Evolutionary conservation across 352 stramenopile species (phyloP).

Genomic region (Phytopythium kandeliae): DNA sequence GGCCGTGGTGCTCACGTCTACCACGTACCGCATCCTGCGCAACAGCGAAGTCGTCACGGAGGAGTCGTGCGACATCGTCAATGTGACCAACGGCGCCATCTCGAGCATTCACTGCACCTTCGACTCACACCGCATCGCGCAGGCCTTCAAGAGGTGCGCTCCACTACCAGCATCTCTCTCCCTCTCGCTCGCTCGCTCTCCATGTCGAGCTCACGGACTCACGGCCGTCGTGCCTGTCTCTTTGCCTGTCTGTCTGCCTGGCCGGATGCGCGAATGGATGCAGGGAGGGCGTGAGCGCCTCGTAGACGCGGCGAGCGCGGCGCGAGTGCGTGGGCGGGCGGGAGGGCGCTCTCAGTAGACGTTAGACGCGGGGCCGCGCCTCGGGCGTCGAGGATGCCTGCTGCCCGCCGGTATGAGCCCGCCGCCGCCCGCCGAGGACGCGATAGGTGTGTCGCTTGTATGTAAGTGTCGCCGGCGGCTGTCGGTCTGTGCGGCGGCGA

Average conservation of each 20-base stretch:
- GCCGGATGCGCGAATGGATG: background rate
- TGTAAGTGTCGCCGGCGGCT: constrained; percentile 6
- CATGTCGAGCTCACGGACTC: too few relatives aligned
- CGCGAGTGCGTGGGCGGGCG: constrained; percentile 5
- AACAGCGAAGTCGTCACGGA: constrained; percentile 85
- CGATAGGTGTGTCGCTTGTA: constrained; percentile 5
- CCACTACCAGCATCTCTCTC: too few relatives aligned
- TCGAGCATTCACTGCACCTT: constrained; percentile 87
- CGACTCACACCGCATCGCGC: constrained; percentile 78
- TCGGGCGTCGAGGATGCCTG: constrained; percentile 1
- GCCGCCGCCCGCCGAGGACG: constrained; percentile 3
- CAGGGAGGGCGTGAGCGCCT: constrained; percentile 74
- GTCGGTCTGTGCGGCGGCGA: background rate
- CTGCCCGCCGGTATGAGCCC: constrained; percentile 6
- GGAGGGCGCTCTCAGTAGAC: constrained; percentile 3
- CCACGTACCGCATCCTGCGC: constrained; percentile 80
- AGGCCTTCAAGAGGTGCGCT: constrained; percentile 82
- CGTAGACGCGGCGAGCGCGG: constrained; percentile 18
- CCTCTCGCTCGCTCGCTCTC: too few relatives aligned
- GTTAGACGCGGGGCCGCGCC: constrained; percentile 1
- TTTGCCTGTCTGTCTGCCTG: background rate
- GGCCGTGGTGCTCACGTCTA: constrained; percentile 86
- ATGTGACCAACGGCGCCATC: constrained; percentile 63
- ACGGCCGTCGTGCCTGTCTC: too few relatives aligned
- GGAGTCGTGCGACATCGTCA: constrained; percentile 84